Conservation (phyloP, 2,329 filamentous ascomycete genomes). For the Capronia epimyces region DNA sequence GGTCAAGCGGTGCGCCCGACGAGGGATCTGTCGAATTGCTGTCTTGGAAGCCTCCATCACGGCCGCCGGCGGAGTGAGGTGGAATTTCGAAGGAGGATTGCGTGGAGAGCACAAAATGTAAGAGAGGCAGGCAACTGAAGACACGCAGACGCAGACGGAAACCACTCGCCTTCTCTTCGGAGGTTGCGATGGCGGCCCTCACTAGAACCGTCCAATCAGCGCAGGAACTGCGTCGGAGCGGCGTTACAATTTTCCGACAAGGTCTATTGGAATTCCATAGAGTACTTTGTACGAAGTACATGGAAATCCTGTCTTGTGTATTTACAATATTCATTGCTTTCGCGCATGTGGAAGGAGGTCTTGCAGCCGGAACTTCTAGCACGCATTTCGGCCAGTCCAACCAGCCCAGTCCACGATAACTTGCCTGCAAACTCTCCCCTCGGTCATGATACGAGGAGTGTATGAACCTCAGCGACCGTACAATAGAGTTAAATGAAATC, state of each 20-base stretch:
- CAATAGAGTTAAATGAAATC: no score
- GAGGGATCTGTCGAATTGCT: conserved; percentile 12
- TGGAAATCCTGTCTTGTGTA: no score
- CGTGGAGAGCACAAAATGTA: background rate
- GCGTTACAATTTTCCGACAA: background rate
- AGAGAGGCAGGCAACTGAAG: conserved; percentile 1
- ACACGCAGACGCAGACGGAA: background rate
- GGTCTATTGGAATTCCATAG: background rate
- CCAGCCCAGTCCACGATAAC: no score
- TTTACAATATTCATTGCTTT: no score
- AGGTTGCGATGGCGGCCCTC: background rate
- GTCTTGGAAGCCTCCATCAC: conserved; percentile 15
- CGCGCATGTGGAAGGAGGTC: no score
- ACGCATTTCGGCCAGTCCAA: no score
- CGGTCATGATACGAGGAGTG: no score
- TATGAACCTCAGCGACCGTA: no score
- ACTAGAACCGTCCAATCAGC: background rate
- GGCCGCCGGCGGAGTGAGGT: background rate
- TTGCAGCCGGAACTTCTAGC: no score
- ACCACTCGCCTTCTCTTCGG: background rate
- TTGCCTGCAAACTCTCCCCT: no score
- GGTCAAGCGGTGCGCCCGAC: conserved; percentile 6
- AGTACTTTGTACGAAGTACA: no score
- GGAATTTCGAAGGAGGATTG: background rate
- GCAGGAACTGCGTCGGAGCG: background rate